These are phyloP conservation scores for Chlorella sp. DNA, from an alignment of 139 green algal species.

Conservation along the genomic window DNA sequence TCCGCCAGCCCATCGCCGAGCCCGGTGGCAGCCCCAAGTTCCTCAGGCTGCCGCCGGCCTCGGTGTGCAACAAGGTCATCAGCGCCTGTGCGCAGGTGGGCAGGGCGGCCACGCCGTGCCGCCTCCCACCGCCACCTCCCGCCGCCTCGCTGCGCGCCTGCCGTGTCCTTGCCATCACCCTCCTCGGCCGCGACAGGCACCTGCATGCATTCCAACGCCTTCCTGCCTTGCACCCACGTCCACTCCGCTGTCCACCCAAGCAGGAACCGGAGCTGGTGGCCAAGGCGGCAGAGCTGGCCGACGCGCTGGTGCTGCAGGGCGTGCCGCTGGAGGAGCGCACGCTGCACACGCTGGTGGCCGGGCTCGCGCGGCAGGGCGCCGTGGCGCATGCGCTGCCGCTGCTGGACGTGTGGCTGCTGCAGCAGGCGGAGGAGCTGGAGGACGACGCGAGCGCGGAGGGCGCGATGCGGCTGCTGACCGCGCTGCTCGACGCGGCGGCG, in stretches of 20 bases:
- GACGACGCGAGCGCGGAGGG: constrained; percentile 1
- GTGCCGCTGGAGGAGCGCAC: constrained; percentile 17
- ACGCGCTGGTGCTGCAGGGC: constrained; percentile 5
- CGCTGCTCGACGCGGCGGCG: constrained; percentile 18
- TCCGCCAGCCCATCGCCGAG: neutral
- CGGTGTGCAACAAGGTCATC: constrained; percentile 29
- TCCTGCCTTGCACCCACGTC: neutral
- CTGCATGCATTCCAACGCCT: neutral
- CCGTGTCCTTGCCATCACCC: neutral
- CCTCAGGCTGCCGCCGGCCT: constrained; percentile 11
- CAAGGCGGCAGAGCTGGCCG: constrained; percentile 22
- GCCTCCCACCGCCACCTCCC: neutral
- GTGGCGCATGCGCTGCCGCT: constrained; percentile 5
- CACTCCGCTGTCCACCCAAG: neutral
- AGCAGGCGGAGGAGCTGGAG: constrained; percentile 16
- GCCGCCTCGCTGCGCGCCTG: neutral
- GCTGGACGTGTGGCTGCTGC: constrained; percentile 30
- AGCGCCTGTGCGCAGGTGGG: neutral
- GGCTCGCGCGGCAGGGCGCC: neutral
- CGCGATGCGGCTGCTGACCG: constrained; percentile 18
- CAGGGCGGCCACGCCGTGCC: neutral
- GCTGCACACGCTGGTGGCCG: constrained; percentile 1
- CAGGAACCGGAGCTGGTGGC: neutral
- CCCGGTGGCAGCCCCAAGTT: neutral
- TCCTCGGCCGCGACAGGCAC: neutral